phyloP scores from a whole-genome alignment of 2,329 filamentous ascomycete species.

The Pseudogymnoascus sp. region DNA sequence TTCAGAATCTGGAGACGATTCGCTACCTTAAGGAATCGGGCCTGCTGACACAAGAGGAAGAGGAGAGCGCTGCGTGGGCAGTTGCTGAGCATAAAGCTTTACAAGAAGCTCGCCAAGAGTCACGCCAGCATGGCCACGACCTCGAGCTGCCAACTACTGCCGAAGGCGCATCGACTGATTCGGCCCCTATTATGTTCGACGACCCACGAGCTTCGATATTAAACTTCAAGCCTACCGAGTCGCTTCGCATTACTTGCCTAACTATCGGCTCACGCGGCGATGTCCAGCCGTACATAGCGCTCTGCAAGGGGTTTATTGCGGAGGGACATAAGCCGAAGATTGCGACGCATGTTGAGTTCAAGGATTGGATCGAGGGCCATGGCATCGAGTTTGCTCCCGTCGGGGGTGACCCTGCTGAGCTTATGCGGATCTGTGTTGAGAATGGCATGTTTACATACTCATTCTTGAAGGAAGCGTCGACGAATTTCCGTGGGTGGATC shows the following conservation, averaged over 20 bases:
- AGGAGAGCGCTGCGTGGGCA: constrained; percentile 64
- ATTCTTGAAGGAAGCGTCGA: constrained; percentile 80
- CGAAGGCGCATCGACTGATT: constrained; percentile 42
- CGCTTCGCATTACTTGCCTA: constrained; percentile 80
- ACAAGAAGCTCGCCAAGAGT: constrained; percentile 60
- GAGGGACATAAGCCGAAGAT: constrained; percentile 85
- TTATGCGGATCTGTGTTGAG: constrained; percentile 94
- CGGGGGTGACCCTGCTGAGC: constrained; percentile 82
- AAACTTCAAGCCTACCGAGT: constrained; percentile 77
- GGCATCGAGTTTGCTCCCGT: constrained; percentile 89
- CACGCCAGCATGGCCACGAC: constrained; percentile 42
- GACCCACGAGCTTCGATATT: constrained; percentile 81
- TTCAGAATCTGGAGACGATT: constrained; percentile 67
- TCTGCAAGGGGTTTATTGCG: constrained; percentile 82
- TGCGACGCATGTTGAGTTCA: constrained; percentile 87
- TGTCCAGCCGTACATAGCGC: constrained; percentile 93
- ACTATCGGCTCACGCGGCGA: constrained; percentile 95
- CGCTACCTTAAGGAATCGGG: constrained; percentile 65
- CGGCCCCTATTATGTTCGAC: constrained; percentile 77
- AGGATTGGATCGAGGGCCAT: constrained; percentile 80
- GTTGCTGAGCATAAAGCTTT: constrained; percentile 75
- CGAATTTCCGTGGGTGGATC: constrained; percentile 89
- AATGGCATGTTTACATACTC: constrained; percentile 94
- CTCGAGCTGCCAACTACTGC: constrained; percentile 41
- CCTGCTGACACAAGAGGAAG: constrained; percentile 59